Base-by-base conservation (phyloP, 768 basidiomycete genomes). In the Xerocomellus amylosporus region DNA sequence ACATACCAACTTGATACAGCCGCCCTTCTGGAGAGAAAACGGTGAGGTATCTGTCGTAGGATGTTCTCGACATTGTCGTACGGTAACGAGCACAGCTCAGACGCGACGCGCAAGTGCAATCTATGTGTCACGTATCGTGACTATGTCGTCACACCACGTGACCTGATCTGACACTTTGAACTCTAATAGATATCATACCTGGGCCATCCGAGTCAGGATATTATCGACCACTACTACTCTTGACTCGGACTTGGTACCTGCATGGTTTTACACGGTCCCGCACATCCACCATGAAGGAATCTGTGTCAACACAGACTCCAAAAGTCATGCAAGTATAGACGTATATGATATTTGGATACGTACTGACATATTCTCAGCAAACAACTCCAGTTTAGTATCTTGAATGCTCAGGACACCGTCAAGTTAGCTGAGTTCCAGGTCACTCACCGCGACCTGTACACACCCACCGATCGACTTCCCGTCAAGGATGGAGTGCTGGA, bases 21-120 rank as follows among this genome's bases (percentile, higher is more conserved):
- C 96, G 85, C 38, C 97, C 97, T 76, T 99, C 93, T 2, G 94
- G 94, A 2, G 93, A 97, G 78, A 97, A 97, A 61, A 98, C 91
- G 26, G 96, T 98, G 42, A 98, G 85, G 74, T 92, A 98, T 80
- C 93, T 81, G 71, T 97, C 94, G 73, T 97, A 96, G 26, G 93
- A 95, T 55, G 93, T 92, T 66, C 94, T 83, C 60, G 93, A 94
- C 94, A 96, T 97, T 68, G 69, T 93, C 69, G 68, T 78, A 47
- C 24, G 28, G 68, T 64, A 67, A 58, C 57, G 61, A 66, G 59
- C 60, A n/a, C n/a, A 57, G 56, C 54, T 15, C 34, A 17, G 77
- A 80, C 83, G 84, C 82, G 86, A 87, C 83, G 76, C 76, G 76
- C 76, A 77, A 77, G 73, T 72, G 67, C 66, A 8, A 64, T 64